Base-by-base conservation (phyloP, 495 filamentous ascomycete species). In the Penicillium egyptiacum region DNA sequence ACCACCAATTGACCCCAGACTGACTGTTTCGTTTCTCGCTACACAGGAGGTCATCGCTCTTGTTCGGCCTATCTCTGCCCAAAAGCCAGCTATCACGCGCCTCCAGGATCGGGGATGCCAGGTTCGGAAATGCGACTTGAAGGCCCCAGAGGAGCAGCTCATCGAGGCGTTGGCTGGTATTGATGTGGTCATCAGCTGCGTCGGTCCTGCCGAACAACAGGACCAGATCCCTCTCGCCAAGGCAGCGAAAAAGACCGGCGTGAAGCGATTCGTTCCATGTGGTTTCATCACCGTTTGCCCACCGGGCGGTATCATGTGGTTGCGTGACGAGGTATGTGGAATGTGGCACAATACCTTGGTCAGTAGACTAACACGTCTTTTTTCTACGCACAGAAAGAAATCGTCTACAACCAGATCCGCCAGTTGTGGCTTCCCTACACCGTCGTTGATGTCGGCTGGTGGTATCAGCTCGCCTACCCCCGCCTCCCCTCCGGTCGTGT, bases 361-460 rank as follows among this genome's bases (percentile, higher is more conserved):
- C 26, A 30, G 28, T 45, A 31, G 22, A 45, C 56, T 68, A 26
- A 70, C 45, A 35, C 47, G 58, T 9, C 45, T 59, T 45, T 22
- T 22, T n/a, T 16, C 31, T 39, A 0, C 23, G 0, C 33, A 30
- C 52, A 81, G 78, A 85, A 85, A 75, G 78, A 83, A 52, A 73
- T 73, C 19, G 75, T 85, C 23, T 78, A 80, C 69, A 77, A 82
- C 53, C 75, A 80, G 54, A 75, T 85, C 64, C 78, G 76, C 64
- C 72, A 75, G 57, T 63, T 81, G 22, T 61, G 66, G 51, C 70
- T 86, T 25, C 80, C 81, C 25, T 86, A 83, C 70, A 86, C 83
- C 23, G 77, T 84, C 64, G 78, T 86, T 60, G 82, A 86, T 59
- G 76, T 84, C 42, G 83, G 83, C 46, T 84, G 75, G 73, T 86